Percentiles rank a stretch among this genome's conserved stretches.
phyloP scores from a whole-genome alignment of 140 eudicot species.

The Cichorium intybus region DNA sequence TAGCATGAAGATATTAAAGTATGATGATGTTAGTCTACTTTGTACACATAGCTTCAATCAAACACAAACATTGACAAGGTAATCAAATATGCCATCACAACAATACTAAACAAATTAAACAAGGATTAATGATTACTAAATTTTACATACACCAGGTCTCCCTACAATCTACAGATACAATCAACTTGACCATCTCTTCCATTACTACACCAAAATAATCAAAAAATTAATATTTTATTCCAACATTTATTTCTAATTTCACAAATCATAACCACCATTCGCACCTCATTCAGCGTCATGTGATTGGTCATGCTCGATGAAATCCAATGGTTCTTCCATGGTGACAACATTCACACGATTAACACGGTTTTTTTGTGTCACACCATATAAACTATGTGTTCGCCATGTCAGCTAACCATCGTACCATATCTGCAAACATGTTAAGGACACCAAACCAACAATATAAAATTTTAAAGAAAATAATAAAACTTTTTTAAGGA shows the following conservation, averaged over 20 bases:
- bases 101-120: not conserved
- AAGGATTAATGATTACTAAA: not conserved
- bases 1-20: too few species aligned
- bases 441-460: too few species aligned
- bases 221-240: too few species aligned
- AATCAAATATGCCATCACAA: not conserved
- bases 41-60: not conserved
- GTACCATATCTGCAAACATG: slow-evolving; percentile 77
- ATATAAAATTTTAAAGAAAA: too few species aligned
- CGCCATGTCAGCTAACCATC: slow-evolving; percentile 86
- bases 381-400: slow-evolving; percentile 92
- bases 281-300: slow-evolving; percentile 61
- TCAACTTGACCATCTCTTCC: not conserved
- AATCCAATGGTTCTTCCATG: slow-evolving; percentile 74
- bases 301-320: slow-evolving; percentile 89
- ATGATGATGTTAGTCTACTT: not conserved
- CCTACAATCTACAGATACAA: not conserved
- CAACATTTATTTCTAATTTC: not conserved
- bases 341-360: slow-evolving; percentile 74
- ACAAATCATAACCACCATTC: not conserved
- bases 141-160: too few species aligned
- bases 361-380: slow-evolving; percentile 82
- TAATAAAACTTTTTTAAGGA: too few species aligned
- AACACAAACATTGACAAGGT: not conserved
- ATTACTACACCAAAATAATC: not conserved